Conservation (phyloP, 768 basidiomycete species). For the Boletus vinaceobasis region DNA sequence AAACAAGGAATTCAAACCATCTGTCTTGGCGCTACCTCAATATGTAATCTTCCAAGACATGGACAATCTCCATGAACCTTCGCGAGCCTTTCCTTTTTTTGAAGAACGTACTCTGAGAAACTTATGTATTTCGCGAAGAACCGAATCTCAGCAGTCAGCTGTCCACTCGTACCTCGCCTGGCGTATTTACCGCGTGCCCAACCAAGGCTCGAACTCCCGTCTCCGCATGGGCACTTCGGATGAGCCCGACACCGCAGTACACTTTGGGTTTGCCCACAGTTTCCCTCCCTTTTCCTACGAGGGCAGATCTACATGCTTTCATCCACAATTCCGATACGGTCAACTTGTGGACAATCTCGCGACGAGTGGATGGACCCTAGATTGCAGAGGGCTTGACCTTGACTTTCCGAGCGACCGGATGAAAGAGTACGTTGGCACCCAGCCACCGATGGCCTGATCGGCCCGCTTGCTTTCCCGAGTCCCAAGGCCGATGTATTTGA, state of each 20-base stretch:
- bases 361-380: neutral
- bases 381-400: neutral
- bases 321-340: neutral
- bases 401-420: neutral
- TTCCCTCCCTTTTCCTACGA: neutral
- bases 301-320: neutral
- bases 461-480: slow-evolving; percentile 7
- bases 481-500: neutral
- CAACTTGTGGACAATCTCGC: neutral
- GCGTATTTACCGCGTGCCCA: slow-evolving; percentile 14
- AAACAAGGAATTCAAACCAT: neutral
- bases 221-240: neutral
- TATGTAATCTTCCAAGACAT: neutral
- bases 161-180: neutral
- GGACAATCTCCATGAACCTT: neutral
- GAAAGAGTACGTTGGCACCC: neutral
- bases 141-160: neutral
- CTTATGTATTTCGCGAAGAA: neutral
- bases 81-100: neutral
- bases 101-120: neutral
- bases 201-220: neutral
- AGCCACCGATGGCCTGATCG: slow-evolving; percentile 22
- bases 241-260: neutral
- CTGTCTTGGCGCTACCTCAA: neutral
- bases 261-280: neutral